phyloP scores from a whole-genome alignment of 75 land plant genomes.

The Azolla pinnata region DNA sequence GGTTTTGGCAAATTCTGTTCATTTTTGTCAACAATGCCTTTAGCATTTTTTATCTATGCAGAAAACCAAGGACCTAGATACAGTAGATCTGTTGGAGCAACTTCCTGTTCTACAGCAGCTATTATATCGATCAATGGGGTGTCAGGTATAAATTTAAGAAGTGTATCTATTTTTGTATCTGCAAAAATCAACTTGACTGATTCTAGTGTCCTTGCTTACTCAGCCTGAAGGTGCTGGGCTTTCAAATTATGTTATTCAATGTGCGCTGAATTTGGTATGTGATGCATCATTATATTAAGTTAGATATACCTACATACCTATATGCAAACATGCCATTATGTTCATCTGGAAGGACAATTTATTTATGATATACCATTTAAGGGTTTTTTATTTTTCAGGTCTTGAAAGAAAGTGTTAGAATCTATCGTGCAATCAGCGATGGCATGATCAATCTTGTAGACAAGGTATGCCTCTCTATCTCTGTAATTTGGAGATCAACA shows the following conservation, averaged over 20 bases:
- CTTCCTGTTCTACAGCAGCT: conserved; percentile 81
- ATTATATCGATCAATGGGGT: conserved; percentile 61
- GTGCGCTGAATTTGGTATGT: conserved; percentile 70
- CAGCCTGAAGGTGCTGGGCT: conserved; percentile 85
- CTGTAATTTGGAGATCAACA: background rate
- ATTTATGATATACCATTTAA: too few species aligned
- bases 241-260: conserved; percentile 51
- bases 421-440: conserved; percentile 49
- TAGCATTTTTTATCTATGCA: conserved; percentile 10
- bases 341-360: too few species aligned
- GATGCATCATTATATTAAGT: too few species aligned
- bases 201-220: background rate
- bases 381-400: conserved; percentile 27
- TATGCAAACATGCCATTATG: too few species aligned
- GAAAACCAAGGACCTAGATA: conserved; percentile 79
- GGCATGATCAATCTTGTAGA: conserved; percentile 48
- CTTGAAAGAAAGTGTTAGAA: conserved; percentile 37
- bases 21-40: too few species aligned
- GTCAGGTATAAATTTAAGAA: conserved; percentile 44
- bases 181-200: background rate
- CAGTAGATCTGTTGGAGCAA: conserved; percentile 72
- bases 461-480: conserved; percentile 29
- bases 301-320: too few species aligned
- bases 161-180: background rate
- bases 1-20: background rate